Evolutionary conservation across 768 basidiomycete genomes (phyloP).

Genomic region (Tephrocybe sp.): DNA sequence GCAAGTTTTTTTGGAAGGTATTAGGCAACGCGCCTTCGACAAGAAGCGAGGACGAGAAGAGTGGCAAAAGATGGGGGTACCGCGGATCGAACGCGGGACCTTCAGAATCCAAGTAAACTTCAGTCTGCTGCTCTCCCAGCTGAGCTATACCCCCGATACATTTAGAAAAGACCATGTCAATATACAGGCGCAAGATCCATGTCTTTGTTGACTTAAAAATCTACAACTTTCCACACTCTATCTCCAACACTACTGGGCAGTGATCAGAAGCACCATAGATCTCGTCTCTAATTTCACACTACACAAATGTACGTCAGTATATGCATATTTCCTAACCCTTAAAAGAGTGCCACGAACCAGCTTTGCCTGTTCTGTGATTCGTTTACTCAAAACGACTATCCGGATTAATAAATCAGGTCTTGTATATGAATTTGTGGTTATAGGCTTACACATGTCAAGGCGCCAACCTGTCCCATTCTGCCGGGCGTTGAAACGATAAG

Average conservation of each 20-base stretch:
- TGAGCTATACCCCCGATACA: constrained; percentile 56
- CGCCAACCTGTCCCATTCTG: constrained; percentile 85
- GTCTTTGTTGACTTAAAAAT: not conserved
- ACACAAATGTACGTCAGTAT: too few relatives aligned
- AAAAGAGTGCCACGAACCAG: constrained; percentile 34
- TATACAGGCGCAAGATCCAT: not conserved
- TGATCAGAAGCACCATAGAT: constrained; percentile 90
- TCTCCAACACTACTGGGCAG: constrained; percentile 76
- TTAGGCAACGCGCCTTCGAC: too few relatives aligned
- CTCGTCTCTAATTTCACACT: constrained; percentile 84
- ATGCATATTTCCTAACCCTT: too few relatives aligned
- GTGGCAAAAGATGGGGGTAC: constrained; percentile 50
- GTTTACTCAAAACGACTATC: constrained; percentile 75
- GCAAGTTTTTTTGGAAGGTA: too few relatives aligned
- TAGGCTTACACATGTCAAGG: constrained; percentile 72
- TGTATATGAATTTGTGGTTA: not conserved
- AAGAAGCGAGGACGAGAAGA: too few relatives aligned
- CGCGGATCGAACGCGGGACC: constrained; percentile 77
- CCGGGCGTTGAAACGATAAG: constrained; percentile 80
- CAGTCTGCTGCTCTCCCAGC: constrained; percentile 71
- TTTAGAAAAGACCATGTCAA: not conserved
- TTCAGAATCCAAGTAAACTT: constrained; percentile 50
- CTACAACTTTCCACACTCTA: constrained; percentile 2
- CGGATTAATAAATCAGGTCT: not conserved
- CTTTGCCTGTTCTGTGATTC: constrained; percentile 62